Conservation (phyloP, 306 rosid species). For the Fagus crenata region DNA sequence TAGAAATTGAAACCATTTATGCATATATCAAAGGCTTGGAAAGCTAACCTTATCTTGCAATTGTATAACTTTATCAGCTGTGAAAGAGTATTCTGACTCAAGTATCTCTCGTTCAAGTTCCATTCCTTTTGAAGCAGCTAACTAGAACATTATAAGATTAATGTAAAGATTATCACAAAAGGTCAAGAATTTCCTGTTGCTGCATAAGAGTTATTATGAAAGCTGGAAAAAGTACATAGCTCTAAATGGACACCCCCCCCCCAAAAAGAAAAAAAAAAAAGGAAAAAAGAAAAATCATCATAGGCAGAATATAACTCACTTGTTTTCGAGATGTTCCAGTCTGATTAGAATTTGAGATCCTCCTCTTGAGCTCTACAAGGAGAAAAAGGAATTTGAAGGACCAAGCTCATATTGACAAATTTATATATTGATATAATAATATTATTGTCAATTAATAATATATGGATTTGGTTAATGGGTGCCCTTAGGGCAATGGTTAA, state of each 20-base stretch:
- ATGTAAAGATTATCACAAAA: conserved; percentile 15
- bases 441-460: conserved; percentile 11
- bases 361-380: conserved; percentile 69
- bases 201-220: conserved; percentile 5
- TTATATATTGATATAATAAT: conserved; percentile 13
- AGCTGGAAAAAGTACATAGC: conserved; percentile 19
- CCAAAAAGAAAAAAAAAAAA: no score
- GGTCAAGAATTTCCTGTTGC: conserved; percentile 26
- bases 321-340: conserved; percentile 55
- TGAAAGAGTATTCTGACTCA: conserved; percentile 69
- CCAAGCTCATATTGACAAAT: conserved; percentile 15
- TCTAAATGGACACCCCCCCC: conserved; percentile 10
- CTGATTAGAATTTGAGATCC: conserved; percentile 52
- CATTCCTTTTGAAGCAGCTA: conserved; percentile 64
- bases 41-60: conserved; percentile 65
- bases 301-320: conserved; percentile 43
- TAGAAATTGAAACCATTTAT: background rate
- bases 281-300: conserved; percentile 9
- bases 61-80: conserved; percentile 62
- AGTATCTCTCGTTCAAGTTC: conserved; percentile 78
- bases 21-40: conserved; percentile 6
- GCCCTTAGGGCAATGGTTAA: no score
- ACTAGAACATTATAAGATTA: conserved; percentile 46
- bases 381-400: conserved; percentile 26
- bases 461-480: no score